Percentiles rank a stretch among this genome's conserved stretches.
Evolutionary conservation across 1,139 yeast species (phyloP).

Genomic region (Geotrichum restrictum): DNA sequence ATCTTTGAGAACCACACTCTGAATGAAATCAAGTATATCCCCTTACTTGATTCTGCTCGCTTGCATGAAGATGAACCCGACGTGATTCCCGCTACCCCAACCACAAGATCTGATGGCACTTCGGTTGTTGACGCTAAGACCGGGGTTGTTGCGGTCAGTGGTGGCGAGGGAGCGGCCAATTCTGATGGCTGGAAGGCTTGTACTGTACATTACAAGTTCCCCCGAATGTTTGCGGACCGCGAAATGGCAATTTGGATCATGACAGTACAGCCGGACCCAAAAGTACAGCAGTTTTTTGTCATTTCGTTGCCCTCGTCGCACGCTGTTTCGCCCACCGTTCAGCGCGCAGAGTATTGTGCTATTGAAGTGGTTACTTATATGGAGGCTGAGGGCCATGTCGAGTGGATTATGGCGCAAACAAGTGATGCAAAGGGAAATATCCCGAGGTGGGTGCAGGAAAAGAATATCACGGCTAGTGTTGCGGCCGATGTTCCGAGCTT

Average conservation of each 20-base stretch:
- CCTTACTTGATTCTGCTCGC: conserved; percentile 37
- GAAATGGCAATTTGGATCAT: conserved; percentile 60
- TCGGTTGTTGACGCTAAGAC: too few species aligned
- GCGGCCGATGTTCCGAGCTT: conserved; percentile 67
- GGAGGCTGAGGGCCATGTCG: conserved; percentile 43
- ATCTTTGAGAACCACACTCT: conserved; percentile 39
- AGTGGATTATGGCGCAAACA: conserved; percentile 63
- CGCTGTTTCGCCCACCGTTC: conserved; percentile 29
- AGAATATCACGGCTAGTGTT: conserved; percentile 53
- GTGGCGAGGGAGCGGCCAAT: too few species aligned
- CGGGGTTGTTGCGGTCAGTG: too few species aligned
- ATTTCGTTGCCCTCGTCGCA: conserved; percentile 48
- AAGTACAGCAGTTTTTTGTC: conserved; percentile 46
- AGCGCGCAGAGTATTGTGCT: conserved; percentile 48
- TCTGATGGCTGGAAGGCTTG: conserved; percentile 6
- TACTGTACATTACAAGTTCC: conserved; percentile 48
- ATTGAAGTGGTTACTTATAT: conserved; percentile 50
- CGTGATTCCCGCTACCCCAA: conserved; percentile 27
- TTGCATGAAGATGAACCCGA: conserved; percentile 38
- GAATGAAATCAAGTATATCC: conserved; percentile 41
- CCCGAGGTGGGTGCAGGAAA: conserved; percentile 60
- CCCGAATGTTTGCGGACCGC: conserved; percentile 47
- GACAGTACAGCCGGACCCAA: conserved; percentile 37
- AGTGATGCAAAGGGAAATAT: conserved; percentile 65
- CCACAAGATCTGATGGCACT: too few species aligned